phyloP scores from a whole-genome alignment of 2,329 filamentous ascomycete species.

The Aurifilum marmelostoma region DNA sequence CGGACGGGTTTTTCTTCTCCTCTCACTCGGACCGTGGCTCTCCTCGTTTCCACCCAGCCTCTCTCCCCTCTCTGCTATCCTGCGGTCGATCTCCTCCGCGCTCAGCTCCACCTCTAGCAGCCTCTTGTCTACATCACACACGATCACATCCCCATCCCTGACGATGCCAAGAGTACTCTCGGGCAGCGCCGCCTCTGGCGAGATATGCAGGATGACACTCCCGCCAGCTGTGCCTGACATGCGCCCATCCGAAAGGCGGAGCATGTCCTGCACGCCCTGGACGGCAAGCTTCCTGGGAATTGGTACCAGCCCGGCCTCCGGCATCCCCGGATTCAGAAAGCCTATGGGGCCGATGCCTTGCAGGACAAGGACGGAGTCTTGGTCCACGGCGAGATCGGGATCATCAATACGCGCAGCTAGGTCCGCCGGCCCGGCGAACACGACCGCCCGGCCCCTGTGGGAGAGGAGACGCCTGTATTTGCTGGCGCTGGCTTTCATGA shows the following conservation, averaged over 20 bases:
- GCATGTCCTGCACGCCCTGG: constrained; percentile 75
- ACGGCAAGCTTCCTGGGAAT: constrained; percentile 78
- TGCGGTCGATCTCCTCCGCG: constrained; percentile 67
- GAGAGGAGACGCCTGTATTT: constrained; percentile 68
- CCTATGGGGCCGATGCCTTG: constrained; percentile 89
- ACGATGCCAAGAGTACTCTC: constrained; percentile 79
- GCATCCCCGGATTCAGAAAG: constrained; percentile 78
- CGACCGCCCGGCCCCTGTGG: constrained; percentile 55
- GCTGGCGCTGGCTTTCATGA: constrained; percentile 85
- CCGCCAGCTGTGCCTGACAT: constrained; percentile 88
- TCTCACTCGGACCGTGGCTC: constrained; percentile 31
- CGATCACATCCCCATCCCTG: constrained; percentile 74
- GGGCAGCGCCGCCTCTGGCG: constrained; percentile 78
- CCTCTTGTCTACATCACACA: constrained; percentile 73
- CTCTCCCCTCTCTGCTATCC: constrained; percentile 60
- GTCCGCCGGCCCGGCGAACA: constrained; percentile 77
- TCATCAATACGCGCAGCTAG: constrained; percentile 66
- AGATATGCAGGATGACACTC: constrained; percentile 87
- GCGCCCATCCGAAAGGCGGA: constrained; percentile 82
- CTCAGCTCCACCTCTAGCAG: constrained; percentile 62
- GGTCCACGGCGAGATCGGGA: constrained; percentile 62
- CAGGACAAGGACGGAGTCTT: constrained; percentile 72
- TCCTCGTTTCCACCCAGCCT: constrained; percentile 35
- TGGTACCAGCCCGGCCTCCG: constrained; percentile 70
- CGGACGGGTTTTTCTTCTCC: constrained; percentile 42